A percentile compares a stretch with the other conserved stretches of the same genome.
Evolutionary conservation across 495 filamentous ascomycete species (phyloP).

Genomic region (Podospora pseudocomata): DNA sequence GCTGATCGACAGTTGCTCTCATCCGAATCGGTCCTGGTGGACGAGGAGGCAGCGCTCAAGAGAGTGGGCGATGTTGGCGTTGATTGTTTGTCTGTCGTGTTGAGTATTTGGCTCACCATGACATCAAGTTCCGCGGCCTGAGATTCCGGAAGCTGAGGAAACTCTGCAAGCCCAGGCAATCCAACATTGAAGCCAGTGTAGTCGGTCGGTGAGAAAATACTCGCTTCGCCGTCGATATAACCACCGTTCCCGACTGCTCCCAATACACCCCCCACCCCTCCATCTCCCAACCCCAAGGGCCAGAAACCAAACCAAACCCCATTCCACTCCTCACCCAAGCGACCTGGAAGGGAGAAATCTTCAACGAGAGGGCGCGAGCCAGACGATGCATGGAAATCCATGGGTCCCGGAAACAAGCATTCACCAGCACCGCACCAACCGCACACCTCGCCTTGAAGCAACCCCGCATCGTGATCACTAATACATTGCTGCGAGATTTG

Average conservation of each 20-base stretch:
- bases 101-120: neutral
- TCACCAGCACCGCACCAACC: neutral
- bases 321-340: neutral
- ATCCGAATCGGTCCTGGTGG: neutral
- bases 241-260: neutral
- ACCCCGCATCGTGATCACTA: conserved; percentile 6
- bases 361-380: neutral
- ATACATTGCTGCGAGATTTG: conserved; percentile 9
- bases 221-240: neutral
- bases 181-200: neutral
- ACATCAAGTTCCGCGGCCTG: neutral
- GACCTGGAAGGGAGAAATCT: conserved; percentile 2
- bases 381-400: neutral
- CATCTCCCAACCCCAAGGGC: neutral
- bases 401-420: neutral
- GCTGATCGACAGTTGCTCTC: neutral
- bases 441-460: neutral
- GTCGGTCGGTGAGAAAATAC: neutral
- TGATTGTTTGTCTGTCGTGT: neutral
- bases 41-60: neutral
- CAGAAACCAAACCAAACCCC: neutral
- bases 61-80: neutral
- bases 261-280: neutral
- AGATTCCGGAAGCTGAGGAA: neutral
- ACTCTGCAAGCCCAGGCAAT: neutral